phyloP scores from a whole-genome alignment of 345 rosid genomes.

The Cochlearia excelsa region DNA sequence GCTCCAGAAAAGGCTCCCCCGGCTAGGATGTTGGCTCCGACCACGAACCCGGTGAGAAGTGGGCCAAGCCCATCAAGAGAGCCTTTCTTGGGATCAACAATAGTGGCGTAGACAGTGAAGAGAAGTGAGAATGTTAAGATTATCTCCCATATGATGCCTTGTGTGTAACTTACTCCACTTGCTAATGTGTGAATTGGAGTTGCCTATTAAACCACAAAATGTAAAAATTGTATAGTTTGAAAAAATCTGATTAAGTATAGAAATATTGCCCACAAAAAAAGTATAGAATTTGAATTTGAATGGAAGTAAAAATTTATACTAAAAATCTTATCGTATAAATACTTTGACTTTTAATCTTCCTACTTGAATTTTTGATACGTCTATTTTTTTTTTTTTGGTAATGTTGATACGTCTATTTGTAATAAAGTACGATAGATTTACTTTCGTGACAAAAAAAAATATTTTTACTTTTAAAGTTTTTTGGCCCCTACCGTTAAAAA shows the following conservation, averaged over 20 bases:
- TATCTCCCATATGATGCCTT: conserved; percentile 78
- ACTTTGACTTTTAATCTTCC: too few relatives aligned
- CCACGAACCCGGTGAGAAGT: conserved; percentile 63
- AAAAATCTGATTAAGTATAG: neutral
- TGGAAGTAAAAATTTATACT: too few relatives aligned
- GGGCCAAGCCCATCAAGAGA: conserved; percentile 74
- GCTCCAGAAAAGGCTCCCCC: conserved; percentile 88
- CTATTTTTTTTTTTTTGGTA: too few relatives aligned
- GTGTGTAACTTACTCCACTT: conserved; percentile 60
- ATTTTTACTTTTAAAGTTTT: too few relatives aligned
- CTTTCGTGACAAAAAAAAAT: too few relatives aligned
- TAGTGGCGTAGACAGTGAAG: conserved; percentile 84
- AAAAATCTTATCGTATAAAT: too few relatives aligned
- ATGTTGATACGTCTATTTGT: too few relatives aligned
- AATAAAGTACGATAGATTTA: too few relatives aligned
- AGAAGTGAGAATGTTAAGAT: conserved; percentile 68
- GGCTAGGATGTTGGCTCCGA: conserved; percentile 75
- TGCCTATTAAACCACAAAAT: conserved; percentile 32
- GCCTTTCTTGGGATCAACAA: conserved; percentile 86
- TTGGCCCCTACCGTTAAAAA: too few relatives aligned
- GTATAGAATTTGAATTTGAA: too few relatives aligned
- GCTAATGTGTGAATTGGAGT: conserved; percentile 65
- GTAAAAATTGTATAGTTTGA: neutral
- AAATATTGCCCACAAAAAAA: neutral
- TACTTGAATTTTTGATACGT: too few relatives aligned